phyloP scores from a whole-genome alignment of 805 yeast species.

The Kuraishia floccosa region DNA sequence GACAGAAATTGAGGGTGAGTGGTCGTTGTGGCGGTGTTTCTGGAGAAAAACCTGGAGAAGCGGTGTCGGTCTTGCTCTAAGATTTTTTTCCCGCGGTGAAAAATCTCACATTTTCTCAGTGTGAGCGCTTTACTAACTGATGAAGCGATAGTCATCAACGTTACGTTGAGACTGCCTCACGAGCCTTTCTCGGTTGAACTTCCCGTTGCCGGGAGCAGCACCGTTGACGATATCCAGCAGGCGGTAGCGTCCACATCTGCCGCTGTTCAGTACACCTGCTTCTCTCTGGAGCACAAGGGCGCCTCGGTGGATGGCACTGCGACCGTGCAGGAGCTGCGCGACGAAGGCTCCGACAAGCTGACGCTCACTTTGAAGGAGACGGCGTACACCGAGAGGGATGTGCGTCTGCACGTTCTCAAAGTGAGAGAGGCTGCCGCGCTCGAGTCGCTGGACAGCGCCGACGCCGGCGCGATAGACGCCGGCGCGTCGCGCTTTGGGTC shows the following conservation, averaged over 20 bases:
- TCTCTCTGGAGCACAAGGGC: slow-evolving; percentile 29
- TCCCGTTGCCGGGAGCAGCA: slow-evolving; percentile 23
- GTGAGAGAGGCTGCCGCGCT: slow-evolving; percentile 53
- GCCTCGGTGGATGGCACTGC: slow-evolving; percentile 16
- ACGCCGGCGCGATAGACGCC: slow-evolving; percentile 23
- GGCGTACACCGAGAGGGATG: slow-evolving; percentile 48
- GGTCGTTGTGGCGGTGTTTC: not conserved
- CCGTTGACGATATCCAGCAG: slow-evolving; percentile 45
- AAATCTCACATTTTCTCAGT: not conserved
- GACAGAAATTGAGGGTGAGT: not conserved
- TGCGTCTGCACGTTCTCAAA: slow-evolving; percentile 50
- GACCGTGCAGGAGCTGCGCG: slow-evolving; percentile 15
- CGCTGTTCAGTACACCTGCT: slow-evolving; percentile 52
- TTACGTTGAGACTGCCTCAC: slow-evolving; percentile 15
- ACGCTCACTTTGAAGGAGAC: slow-evolving; percentile 35
- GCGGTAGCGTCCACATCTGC: slow-evolving; percentile 45
- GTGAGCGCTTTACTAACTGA: too few species aligned
- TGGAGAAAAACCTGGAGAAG: too few species aligned
- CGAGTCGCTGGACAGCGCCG: slow-evolving; percentile 29
- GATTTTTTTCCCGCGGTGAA: not conserved
- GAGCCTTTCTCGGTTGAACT: slow-evolving; percentile 13
- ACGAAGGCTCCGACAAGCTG: slow-evolving; percentile 17
- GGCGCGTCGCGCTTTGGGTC: slow-evolving; percentile 40
- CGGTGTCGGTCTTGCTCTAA: too few species aligned
- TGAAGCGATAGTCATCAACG: slow-evolving; percentile 11